Evolutionary conservation across 331 rosid genomes (phyloP), one percentile per base, ranked within the genome.

Genomic region (Spiraea crenata): DNA sequence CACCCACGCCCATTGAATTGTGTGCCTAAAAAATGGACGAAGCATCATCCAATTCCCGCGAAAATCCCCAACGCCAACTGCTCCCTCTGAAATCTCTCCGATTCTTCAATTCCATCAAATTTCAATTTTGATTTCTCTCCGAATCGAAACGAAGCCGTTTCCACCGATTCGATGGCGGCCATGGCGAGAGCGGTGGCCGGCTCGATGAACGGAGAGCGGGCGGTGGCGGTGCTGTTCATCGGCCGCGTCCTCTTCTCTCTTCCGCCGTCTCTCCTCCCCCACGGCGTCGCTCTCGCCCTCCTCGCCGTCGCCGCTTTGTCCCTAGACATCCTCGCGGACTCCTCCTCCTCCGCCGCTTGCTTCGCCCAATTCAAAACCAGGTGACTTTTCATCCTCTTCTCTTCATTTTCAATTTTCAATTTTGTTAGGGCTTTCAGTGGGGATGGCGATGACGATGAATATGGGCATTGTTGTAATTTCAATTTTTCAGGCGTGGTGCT

Each of bases 191-290:
- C 76, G 38, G 40, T 77, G 72, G 34, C 74, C 66, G 65, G 61
- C 65, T 57, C 67, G 69, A 15, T 85, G 74, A 81, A 80, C 85
- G 96, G 98, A 41, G 98, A 92, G 84, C 83, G 97, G 77, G 68
- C 80, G 25, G 92, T 90, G 72, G 89, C 86, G 52, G 58, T 79
- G n/a, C 76, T 88, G 7, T 90, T 92, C 88, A 60, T 90, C 63
- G 74, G 48, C 55, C 74, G 52, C 52, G 68, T 89, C 56, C 57
- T 89, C 55, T 77, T 17, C 65, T 82, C 95, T 13, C 95, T 92
- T 46, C 88, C 95, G 1, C 16, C 31, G 77, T 82, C 96, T 77
- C 96, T 92, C 66, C 76, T 90, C 83, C 67, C 73, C 63, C 95
- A 77, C 37, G 96, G 89, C 74, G 10, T 92, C 41, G 48, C 96